Percentiles rank a stretch among this genome's conserved stretches.
These are phyloP conservation scores for Excoecaria cochinchinensis DNA, from an alignment of 345 rosid genomes.

Conservation along the genomic window DNA sequence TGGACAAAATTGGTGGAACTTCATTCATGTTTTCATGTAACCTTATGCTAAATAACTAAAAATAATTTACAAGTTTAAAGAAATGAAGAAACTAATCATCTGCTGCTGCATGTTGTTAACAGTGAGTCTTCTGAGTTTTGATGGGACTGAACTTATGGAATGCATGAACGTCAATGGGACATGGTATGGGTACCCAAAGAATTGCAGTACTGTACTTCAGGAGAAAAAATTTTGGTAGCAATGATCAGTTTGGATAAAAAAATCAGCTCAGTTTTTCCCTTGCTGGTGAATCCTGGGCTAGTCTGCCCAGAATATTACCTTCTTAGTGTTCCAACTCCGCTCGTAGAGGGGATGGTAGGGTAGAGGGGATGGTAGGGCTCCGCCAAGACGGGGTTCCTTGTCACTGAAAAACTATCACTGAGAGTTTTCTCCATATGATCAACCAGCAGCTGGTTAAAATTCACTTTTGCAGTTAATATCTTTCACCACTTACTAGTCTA, in stretches of 20 bases:
- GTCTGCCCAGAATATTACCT: no score
- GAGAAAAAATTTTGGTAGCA: not conserved
- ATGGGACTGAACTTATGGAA: not conserved
- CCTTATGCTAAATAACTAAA: not conserved
- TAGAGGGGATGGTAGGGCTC: no score
- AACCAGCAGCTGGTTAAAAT: not conserved
- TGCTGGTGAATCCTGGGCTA: no score
- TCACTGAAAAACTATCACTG: no score
- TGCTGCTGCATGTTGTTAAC: not conserved
- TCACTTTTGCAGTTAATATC: not conserved
- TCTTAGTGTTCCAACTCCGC: no score
- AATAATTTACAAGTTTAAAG: not conserved
- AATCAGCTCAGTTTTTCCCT: not conserved
- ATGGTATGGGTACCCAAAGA: not conserved
- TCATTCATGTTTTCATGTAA: not conserved
- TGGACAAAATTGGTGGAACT: not conserved
- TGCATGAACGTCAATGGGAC: not conserved
- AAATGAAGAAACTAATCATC: not conserved
- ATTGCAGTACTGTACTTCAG: not conserved
- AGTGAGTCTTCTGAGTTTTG: not conserved
- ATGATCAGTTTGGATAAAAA: not conserved
- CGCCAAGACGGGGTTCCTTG: no score
- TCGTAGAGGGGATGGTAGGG: no score
- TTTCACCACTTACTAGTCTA: constrained; percentile 6
- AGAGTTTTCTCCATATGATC: not conserved